A percentile compares a stretch with the other conserved stretches of the same genome.
phyloP scores from a whole-genome alignment of 2,329 filamentous ascomycete species.

The Drechslera avenae region DNA sequence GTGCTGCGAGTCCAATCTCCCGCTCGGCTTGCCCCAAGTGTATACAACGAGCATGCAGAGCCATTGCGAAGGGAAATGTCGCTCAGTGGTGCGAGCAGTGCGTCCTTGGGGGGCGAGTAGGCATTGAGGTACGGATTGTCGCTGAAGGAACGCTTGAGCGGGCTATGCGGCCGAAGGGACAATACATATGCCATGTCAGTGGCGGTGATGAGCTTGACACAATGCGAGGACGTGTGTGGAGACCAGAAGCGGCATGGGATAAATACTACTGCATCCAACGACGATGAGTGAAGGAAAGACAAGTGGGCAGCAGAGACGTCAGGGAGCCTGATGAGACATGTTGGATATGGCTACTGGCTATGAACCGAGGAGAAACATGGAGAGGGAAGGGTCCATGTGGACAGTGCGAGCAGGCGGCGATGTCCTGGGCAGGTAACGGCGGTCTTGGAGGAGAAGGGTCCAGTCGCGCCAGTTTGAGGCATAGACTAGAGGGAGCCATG shows the following conservation, averaged over 20 bases:
- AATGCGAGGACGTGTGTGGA: constrained; percentile 28
- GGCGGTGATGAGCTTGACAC: constrained; percentile 22
- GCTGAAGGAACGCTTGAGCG: constrained; percentile 51
- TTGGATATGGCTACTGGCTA: constrained; percentile 14
- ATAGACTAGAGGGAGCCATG: constrained; percentile 18
- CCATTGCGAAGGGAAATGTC: constrained; percentile 39
- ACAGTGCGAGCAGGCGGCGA: constrained; percentile 13
- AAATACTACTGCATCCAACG: constrained; percentile 44
- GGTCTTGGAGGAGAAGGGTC: constrained; percentile 25
- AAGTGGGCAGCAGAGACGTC: constrained; percentile 18
- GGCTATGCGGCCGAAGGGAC: constrained; percentile 47
- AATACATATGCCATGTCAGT: constrained; percentile 48
- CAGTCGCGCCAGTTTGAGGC: constrained; percentile 21
- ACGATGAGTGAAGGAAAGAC: constrained; percentile 38
- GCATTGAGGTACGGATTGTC: constrained; percentile 47
- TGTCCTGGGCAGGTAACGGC: constrained; percentile 4
- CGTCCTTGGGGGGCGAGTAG: constrained; percentile 40
- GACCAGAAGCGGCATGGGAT: constrained; percentile 42
- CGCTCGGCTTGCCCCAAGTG: constrained; percentile 31
- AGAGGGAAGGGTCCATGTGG: constrained; percentile 32
- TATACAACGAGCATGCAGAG: constrained; percentile 46
- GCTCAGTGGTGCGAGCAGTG: constrained; percentile 29
- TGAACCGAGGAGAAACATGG: constrained; percentile 17
- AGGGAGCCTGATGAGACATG: constrained; percentile 18
- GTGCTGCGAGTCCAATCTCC: constrained; percentile 31